Conservation (phyloP, 2,329 filamentous ascomycete genomes). For the Thyridium curvatum region DNA sequence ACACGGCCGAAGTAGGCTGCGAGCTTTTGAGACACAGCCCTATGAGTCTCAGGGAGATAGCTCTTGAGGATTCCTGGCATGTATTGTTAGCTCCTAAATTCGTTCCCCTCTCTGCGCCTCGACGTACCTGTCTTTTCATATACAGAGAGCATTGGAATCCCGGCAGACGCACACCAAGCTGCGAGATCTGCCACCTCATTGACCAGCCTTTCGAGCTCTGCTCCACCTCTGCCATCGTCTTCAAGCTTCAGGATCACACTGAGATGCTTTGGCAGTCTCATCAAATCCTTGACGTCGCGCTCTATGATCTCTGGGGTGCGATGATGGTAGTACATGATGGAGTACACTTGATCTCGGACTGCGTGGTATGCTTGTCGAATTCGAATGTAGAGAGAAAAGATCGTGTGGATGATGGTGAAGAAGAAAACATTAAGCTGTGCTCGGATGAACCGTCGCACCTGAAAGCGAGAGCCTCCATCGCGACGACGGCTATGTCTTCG, state of each 20-base stretch:
- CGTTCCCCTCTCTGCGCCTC: neutral
- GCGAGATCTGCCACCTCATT: slow-evolving; percentile 88
- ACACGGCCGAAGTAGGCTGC: slow-evolving; percentile 78
- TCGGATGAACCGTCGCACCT: slow-evolving; percentile 55
- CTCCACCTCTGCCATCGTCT: slow-evolving; percentile 59
- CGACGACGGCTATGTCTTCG: slow-evolving; percentile 14
- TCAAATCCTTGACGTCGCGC: slow-evolving; percentile 72
- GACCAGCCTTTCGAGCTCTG: slow-evolving; percentile 75
- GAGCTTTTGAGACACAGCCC: slow-evolving; percentile 71
- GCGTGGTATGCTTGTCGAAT: slow-evolving; percentile 74
- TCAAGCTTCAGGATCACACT: slow-evolving; percentile 79
- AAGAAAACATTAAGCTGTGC: slow-evolving; percentile 59
- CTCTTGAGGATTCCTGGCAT: slow-evolving; percentile 77
- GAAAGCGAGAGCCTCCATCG: slow-evolving; percentile 35
- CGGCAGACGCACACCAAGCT: slow-evolving; percentile 87
- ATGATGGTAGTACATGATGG: slow-evolving; percentile 90
- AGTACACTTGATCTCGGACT: slow-evolving; percentile 69
- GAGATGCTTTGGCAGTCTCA: slow-evolving; percentile 73
- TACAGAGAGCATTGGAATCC: slow-evolving; percentile 79
- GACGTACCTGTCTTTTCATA: slow-evolving; percentile 83
- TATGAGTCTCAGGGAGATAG: slow-evolving; percentile 79
- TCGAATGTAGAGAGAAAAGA: slow-evolving; percentile 87
- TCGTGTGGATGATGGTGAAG: slow-evolving; percentile 65
- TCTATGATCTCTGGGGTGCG: slow-evolving; percentile 88
- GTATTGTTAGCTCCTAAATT: neutral